Evolutionary conservation across 1,284 basidiomycete genomes (phyloP), one percentile per base, ranked within the genome.

Genomic region (Pseudozyma sp.): DNA sequence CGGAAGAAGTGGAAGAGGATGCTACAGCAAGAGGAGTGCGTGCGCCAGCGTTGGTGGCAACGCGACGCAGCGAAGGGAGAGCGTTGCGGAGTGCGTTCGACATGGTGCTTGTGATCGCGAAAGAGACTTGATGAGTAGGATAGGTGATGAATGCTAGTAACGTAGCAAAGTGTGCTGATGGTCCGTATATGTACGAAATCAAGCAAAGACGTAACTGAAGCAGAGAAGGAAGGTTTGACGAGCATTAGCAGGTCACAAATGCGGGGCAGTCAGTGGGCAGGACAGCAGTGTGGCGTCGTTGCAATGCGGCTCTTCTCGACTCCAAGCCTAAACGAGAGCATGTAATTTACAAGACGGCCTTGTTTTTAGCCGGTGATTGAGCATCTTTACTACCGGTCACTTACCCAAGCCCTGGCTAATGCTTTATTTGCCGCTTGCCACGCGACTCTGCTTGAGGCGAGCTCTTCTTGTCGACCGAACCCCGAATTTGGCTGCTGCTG

Each of bases 31-130:
- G 18, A 40, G 53, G 50, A 16, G 55, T 36, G 21, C 51, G 51
- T 9, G 64, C 52, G 16, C 14, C 16, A 13, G 44, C 11, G 49
- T 40, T 52, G 54, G 54, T 44, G 12, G 54, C 51, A 10, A 59
- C 62, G 31, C 70, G 58, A 13, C 65, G 62, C 14, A 76, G 62
- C 1, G 62, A 51, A 1, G 66, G 70, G 8, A 76, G 59, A 5
- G 66, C 58, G 47, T 58, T 58, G 42, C 66, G 62, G 16, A 76
- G 62, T 16, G 64, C 56, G 64, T 70, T 76, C 16, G 73, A 66
- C 75, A 77, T 77, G 9, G 38, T 64, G 60, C 52, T 48, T 54
- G 42, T 19, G 51, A 35, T 38, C 35, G 18, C 52, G 47, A 18
- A 48, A 36, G 25, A 42, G 38, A 16, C 51, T 25, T 9, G 14